Base-by-base conservation (phyloP, 805 yeast genomes). In the Lipomyces orientalis region DNA sequence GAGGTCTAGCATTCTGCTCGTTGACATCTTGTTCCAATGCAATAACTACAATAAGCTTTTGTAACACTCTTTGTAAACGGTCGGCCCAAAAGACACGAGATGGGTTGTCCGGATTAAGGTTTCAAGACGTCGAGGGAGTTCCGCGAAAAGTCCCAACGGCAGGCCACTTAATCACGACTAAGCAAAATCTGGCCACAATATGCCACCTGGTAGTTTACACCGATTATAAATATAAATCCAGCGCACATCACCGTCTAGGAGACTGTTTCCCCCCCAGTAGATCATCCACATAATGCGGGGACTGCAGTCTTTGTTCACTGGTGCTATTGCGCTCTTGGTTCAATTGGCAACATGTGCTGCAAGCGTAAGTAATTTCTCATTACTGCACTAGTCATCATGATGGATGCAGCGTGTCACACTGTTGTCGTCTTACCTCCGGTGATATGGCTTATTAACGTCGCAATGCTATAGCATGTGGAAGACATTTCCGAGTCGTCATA, bases 401-500 rank as follows among this genome's bases (percentile, higher is more conserved):
- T 43, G 22, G 7, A 6, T 22, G 22, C 49, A 43, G 8, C 22
- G 22, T 43, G 49, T 43, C 49, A 43, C 6, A 16, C 8, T 16
- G 22, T 9, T 16, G 16, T 16, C n/a, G 16, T 43, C 8, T n/a
- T 43, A 19, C 22, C 49, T 3, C 49, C 22, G 43, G 16, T 43
- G 49, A 43, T 43, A n/a, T n/a, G 22, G 49, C 5, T 43, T 37
- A 9, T 19, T 43, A 43, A 43, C 49, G n/a, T 16, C 4, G 49
- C 10, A 12, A 6, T 43, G 5, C 9, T 19, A 10, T 43, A 43
- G 49, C 49, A 9, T n/a, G 49, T 31, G 8, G 67, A 54, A 19
- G 71, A 63, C 4, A 54, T 61, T 29, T 54, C 64, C 9, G 69
- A 62, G 46, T 65, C 73, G 12, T 60, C 71, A 5, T 62, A 54